These are phyloP conservation scores for Saccharomyces hybrid DNA, from an alignment of 1,139 yeast genomes.

Conservation along the genomic window DNA sequence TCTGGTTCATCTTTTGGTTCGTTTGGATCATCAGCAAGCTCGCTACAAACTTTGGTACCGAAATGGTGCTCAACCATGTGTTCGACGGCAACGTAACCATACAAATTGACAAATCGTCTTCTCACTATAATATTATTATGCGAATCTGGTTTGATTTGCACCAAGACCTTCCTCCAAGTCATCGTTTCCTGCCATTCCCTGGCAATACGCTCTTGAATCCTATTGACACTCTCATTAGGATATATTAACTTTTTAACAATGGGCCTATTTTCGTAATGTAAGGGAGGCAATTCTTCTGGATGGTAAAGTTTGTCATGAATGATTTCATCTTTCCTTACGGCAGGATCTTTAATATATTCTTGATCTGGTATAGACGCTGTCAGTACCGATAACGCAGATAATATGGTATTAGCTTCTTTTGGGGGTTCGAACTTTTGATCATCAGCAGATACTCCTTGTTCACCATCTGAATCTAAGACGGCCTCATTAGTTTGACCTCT, in stretches of 20 bases:
- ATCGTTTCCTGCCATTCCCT: constrained; percentile 77
- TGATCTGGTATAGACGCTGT: constrained; percentile 80
- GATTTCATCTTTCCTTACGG: constrained; percentile 48
- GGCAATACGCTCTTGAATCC: constrained; percentile 77
- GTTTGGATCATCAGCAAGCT: constrained; percentile 3
- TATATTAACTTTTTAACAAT: constrained; percentile 23
- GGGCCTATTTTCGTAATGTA: constrained; percentile 31
- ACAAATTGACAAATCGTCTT: constrained; percentile 84
- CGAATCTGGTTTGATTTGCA: constrained; percentile 82
- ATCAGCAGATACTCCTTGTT: constrained; percentile 6
- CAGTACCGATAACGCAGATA: constrained; percentile 52
- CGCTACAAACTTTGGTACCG: constrained; percentile 22
- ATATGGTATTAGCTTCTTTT: constrained; percentile 49
- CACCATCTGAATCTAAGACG: constrained; percentile 18
- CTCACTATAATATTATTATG: constrained; percentile 91
- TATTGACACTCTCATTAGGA: constrained; percentile 31
- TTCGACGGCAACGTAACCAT: constrained; percentile 91
- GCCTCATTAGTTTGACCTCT: constrained; percentile 27
- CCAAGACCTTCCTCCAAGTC: constrained; percentile 90
- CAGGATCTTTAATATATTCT: constrained; percentile 57
- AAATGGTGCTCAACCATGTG: constrained; percentile 71
- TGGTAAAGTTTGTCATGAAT: constrained; percentile 75
- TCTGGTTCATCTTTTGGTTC: not conserved
- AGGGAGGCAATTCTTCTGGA: constrained; percentile 57
- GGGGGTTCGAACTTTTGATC: constrained; percentile 36